Conservation (phyloP, 257 asterid genomes). For the Gentiana macrophylla region DNA sequence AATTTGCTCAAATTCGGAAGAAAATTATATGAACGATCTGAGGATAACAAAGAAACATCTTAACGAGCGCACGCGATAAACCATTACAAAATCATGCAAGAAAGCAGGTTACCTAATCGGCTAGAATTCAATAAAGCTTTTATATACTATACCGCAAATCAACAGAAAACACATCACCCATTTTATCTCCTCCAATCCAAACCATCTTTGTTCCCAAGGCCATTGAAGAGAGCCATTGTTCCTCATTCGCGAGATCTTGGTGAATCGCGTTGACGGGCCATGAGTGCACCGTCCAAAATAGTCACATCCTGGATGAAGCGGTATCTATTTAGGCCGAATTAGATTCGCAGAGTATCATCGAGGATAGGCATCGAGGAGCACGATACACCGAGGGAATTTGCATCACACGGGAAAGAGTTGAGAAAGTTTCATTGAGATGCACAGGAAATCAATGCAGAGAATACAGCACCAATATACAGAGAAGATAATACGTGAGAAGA, state of each 20-base stretch:
- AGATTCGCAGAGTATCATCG: slow-evolving; percentile 26
- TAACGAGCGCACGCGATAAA: too few relatives aligned
- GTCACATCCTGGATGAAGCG: slow-evolving; percentile 74
- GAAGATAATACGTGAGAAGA: slow-evolving; percentile 31
- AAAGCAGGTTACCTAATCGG: too few relatives aligned
- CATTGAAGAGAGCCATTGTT: slow-evolving; percentile 66
- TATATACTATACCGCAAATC: too few relatives aligned
- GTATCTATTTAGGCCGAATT: slow-evolving; percentile 41
- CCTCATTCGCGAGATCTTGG: slow-evolving; percentile 96
- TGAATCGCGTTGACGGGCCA: slow-evolving; percentile 71
- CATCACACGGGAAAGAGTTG: not conserved
- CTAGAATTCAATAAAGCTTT: too few relatives aligned
- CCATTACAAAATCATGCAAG: too few relatives aligned
- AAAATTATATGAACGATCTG: too few relatives aligned
- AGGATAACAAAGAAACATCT: too few relatives aligned
- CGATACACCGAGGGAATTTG: slow-evolving; percentile 29
- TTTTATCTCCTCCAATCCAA: slow-evolving; percentile 84
- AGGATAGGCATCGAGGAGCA: slow-evolving; percentile 18
- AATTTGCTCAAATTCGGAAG: too few relatives aligned
- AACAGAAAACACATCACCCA: slow-evolving; percentile 35
- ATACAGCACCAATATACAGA: not conserved
- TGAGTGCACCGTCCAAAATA: slow-evolving; percentile 68
- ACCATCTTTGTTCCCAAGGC: slow-evolving; percentile 78
- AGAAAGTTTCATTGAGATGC: not conserved
- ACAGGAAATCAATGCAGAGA: not conserved